These are phyloP conservation scores for Ogataea corticis DNA, from an alignment of 805 yeast genomes.

Conservation along the genomic window DNA sequence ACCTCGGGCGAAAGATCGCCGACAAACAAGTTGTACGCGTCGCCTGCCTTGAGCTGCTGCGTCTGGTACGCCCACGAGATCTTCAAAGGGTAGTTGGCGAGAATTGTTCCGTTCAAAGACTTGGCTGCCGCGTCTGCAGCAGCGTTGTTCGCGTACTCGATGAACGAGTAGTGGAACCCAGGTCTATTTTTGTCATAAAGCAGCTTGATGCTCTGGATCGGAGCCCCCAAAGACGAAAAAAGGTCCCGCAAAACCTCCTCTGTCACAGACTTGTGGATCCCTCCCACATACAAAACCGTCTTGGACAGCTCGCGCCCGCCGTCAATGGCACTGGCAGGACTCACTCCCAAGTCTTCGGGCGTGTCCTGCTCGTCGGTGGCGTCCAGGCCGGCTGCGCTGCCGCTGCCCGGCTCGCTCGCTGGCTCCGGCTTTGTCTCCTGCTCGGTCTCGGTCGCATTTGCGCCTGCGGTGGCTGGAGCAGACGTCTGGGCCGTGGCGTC, in stretches of 20 bases:
- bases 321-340: conserved; percentile 68
- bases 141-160: conserved; percentile 62
- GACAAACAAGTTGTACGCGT: conserved; percentile 71
- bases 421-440: no score
- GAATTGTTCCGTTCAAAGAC: conserved; percentile 53
- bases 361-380: not conserved
- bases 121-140: conserved; percentile 65
- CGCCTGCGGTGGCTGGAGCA: conserved; percentile 1
- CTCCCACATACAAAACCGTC: conserved; percentile 76
- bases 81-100: conserved; percentile 57
- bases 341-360: conserved; percentile 7
- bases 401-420: no score
- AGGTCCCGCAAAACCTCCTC: conserved; percentile 64
- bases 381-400: no score
- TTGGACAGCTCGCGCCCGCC: conserved; percentile 83
- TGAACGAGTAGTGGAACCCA: conserved; percentile 80
- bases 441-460: no score
- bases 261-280: conserved; percentile 60
- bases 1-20: conserved; percentile 85
- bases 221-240: conserved; percentile 55
- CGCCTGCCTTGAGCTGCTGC: conserved; percentile 58
- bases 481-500: conserved; percentile 1
- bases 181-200: conserved; percentile 72
- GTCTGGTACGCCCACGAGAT: conserved; percentile 87
- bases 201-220: conserved; percentile 65